Base-by-base conservation (phyloP, 805 yeast genomes). In the Pichia cabralensis region DNA sequence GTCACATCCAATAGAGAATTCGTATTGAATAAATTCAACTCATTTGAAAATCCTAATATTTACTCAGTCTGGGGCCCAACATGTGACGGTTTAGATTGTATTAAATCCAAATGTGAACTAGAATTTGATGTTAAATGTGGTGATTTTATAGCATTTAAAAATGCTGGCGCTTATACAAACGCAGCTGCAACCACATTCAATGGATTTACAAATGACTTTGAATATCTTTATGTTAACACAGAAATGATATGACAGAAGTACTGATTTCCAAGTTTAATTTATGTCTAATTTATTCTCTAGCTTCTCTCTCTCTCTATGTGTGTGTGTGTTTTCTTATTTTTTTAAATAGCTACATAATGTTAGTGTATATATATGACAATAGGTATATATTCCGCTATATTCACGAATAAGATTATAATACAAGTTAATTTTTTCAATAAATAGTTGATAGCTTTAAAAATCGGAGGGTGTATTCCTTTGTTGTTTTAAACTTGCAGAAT, bases 1-100 rank as follows among this genome's bases (percentile, higher is more conserved):
- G 64, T 88, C 40, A 65, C 74, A 30, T 76, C 75, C 42, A 56
- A 64, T 26, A 67, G 68, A 28, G 63, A 56, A 27, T 49, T 21
- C 24, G 43, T 44, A 14, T 47, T 33, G 23, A 26, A 38, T 4
- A 21, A 19, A 5, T 27, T 36, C 8, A 43, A 35, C 18, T 11
- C 11, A 13, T 9, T 18, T 34, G 8, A 17, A 20, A 21, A 28
- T 5, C 12, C 17, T 11, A 39, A 47, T 26, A 44, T 42, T 25
- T 79, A 71, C 34, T 82, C 95, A 4, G 69, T 92, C 40, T 89
- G 98, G 98, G 98, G 98, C 6, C 98, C 97, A 29, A 89, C 97
- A 14, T 89, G 98, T 62, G 98, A 89, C 60, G 96, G 96, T 3
- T 66, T 89, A 43, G 98, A 89, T 57, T 80, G 94, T 56, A 74